phyloP scores from a whole-genome alignment of 345 rosid species.

The Camelina neglecta region DNA sequence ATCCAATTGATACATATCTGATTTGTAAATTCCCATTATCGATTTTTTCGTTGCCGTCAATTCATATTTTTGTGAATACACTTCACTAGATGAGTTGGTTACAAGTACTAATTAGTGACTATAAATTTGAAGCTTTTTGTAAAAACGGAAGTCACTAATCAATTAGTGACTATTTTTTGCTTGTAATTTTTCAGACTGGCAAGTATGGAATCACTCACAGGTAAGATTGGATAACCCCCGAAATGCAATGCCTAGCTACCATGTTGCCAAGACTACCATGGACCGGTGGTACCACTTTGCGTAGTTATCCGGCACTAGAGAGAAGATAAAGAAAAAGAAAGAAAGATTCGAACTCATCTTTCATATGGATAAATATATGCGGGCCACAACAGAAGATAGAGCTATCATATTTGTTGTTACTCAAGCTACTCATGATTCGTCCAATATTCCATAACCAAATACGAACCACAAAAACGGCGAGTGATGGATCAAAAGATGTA shows the following conservation, averaged over 20 bases:
- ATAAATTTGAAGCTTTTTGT: not conserved
- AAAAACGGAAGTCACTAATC: too few relatives aligned
- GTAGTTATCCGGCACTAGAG: constrained; percentile 31
- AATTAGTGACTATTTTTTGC: not conserved
- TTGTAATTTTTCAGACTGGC: not conserved
- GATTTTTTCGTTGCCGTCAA: too few relatives aligned
- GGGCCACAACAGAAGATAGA: constrained; percentile 16
- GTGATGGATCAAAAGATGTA: constrained; percentile 21
- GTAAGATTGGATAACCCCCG: not conserved
- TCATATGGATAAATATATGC: constrained; percentile 32
- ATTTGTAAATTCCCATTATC: too few relatives aligned
- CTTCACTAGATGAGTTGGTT: not conserved
- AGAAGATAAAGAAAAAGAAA: not conserved
- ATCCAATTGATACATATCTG: too few relatives aligned
- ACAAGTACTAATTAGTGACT: not conserved
- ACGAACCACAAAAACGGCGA: constrained; percentile 31
- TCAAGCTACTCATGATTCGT: constrained; percentile 24
- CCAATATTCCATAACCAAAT: constrained; percentile 14
- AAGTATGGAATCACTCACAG: not conserved
- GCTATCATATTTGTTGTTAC: constrained; percentile 32
- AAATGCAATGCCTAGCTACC: not conserved
- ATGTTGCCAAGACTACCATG: constrained; percentile 5
- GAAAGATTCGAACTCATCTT: constrained; percentile 37
- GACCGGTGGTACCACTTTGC: constrained; percentile 37
- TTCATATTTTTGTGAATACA: not conserved